Evolutionary conservation across 176 grass and related monocot species (phyloP).

Genomic region (Oryza rufipogon): DNA sequence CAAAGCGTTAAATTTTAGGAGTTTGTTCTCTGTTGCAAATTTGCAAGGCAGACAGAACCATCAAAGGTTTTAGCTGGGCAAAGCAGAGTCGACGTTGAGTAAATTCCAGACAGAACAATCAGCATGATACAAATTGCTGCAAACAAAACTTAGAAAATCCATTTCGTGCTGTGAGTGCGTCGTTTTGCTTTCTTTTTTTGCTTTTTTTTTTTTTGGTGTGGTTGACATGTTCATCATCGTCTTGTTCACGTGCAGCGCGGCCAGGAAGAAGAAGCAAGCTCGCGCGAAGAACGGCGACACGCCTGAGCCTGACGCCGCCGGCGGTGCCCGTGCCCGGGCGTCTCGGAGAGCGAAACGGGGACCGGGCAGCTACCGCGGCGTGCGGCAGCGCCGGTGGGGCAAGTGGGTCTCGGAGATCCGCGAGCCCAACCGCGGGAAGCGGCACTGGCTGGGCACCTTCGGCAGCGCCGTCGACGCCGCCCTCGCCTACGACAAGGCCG

Average conservation of each 20-base stretch:
- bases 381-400: constrained; percentile 70
- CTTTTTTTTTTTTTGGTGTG: not conserved
- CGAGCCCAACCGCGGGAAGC: constrained; percentile 46
- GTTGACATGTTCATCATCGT: not conserved
- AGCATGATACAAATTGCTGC: not conserved
- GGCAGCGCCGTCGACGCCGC: constrained; percentile 55
- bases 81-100: not conserved
- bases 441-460: constrained; percentile 77
- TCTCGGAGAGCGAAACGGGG: constrained; percentile 38
- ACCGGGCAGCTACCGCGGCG: constrained; percentile 57
- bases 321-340: constrained; percentile 15
- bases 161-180: too few species aligned
- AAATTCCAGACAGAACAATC: not conserved
- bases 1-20: not conserved
- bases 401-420: constrained; percentile 79
- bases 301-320: not conserved
- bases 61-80: not conserved
- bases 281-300: constrained; percentile 1
- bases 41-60: not conserved
- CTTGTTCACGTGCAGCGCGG: constrained; percentile 29
- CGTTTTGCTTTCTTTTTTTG: too few species aligned
- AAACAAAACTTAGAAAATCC: not conserved
- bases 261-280: constrained; percentile 33
- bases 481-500: constrained; percentile 63
- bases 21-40: not conserved